These are phyloP conservation scores for Ophiostoma himal-ulmi DNA, from an alignment of 2,329 filamentous ascomycete species.

Conservation along the genomic window DNA sequence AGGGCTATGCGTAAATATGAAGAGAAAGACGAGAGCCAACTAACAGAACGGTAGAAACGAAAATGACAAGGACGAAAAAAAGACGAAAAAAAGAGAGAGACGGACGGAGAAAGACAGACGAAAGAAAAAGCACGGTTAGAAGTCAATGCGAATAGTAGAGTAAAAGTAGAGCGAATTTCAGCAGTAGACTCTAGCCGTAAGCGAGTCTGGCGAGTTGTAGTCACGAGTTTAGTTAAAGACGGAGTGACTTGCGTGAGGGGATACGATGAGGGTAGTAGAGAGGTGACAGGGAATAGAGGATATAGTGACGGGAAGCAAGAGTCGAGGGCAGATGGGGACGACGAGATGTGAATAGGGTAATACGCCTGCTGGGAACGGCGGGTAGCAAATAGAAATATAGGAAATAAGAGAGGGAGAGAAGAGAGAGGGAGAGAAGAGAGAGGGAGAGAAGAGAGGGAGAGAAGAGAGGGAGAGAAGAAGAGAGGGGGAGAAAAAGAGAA, in stretches of 20 bases:
- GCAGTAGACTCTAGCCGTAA: neutral
- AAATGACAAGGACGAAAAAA: neutral
- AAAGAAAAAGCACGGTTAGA: conserved; percentile 13
- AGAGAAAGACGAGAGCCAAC: neutral
- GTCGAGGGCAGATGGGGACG: neutral
- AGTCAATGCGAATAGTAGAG: conserved; percentile 5
- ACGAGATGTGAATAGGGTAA: too few relatives aligned
- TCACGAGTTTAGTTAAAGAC: neutral
- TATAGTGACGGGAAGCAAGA: too few relatives aligned
- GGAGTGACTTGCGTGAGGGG: neutral
- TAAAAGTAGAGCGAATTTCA: neutral
- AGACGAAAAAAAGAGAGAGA: neutral
- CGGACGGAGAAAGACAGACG: neutral
- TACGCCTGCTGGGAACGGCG: neutral
- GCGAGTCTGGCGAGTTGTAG: neutral
- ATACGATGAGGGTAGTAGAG: neutral
- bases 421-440: neutral
- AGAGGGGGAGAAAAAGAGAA: neutral
- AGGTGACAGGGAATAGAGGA: neutral
- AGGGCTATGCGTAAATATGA: neutral
- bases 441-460: neutral
- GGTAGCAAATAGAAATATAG: neutral
- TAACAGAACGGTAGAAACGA: neutral
- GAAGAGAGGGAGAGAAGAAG: neutral
- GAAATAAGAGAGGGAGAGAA: neutral